phyloP scores from a whole-genome alignment of 2,329 filamentous ascomycete species.

The Colletotrichum filicis region DNA sequence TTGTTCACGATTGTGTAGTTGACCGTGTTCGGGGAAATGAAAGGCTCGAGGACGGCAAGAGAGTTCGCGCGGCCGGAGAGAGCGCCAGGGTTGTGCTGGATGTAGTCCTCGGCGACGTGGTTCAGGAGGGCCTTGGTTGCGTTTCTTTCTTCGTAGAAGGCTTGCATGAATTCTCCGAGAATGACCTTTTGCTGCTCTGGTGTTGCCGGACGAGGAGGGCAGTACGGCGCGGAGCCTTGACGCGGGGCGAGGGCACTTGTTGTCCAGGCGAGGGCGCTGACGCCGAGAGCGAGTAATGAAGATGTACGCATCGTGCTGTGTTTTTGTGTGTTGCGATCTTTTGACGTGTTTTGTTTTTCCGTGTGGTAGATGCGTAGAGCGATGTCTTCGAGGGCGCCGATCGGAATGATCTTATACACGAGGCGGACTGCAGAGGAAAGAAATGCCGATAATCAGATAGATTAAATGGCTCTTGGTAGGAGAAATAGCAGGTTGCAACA shows the following conservation, averaged over 20 bases:
- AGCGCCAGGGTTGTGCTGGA: slow-evolving; percentile 34
- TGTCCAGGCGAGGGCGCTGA: slow-evolving; percentile 20
- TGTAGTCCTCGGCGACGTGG: slow-evolving; percentile 27
- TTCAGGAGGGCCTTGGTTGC: slow-evolving; percentile 24
- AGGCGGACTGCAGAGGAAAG: not conserved
- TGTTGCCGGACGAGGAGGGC: slow-evolving; percentile 8
- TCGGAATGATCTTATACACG: not conserved
- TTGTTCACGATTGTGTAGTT: slow-evolving; percentile 22
- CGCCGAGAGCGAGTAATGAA: slow-evolving; percentile 10
- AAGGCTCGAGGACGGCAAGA: slow-evolving; percentile 3
- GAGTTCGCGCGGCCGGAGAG: slow-evolving; percentile 25
- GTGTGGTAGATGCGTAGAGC: too few species aligned
- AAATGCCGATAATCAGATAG: slow-evolving; percentile 11
- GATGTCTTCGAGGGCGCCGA: not conserved
- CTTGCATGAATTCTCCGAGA: slow-evolving; percentile 24
- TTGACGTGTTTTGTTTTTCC: not conserved
- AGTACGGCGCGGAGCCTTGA: slow-evolving; percentile 16
- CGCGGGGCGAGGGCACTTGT: not conserved
- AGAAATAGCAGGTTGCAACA: not conserved
- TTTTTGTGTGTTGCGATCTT: not conserved
- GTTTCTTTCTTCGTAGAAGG: slow-evolving; percentile 19
- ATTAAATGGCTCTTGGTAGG: not conserved
- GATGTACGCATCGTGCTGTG: not conserved
- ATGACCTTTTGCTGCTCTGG: slow-evolving; percentile 12
- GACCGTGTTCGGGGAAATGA: slow-evolving; percentile 14